Evolutionary conservation across 805 yeast species (phyloP), one percentile per base, ranked within the genome.

Genomic region (Lipomyces starkeyi): DNA sequence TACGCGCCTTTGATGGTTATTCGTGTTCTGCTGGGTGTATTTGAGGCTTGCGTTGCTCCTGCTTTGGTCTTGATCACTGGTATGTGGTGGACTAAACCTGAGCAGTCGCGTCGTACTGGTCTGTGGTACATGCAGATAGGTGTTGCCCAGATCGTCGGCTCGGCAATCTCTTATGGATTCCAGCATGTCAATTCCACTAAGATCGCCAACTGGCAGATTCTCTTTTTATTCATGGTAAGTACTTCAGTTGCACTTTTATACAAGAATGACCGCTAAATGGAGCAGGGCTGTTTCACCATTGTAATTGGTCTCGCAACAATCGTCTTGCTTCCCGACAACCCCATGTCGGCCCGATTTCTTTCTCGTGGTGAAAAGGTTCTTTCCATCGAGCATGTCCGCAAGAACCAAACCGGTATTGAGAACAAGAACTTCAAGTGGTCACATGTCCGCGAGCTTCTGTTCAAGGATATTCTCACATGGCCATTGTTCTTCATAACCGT

Each of bases 361-460:
- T 74, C 67, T 17, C 83, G 82, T 32, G 81, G 81, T 65, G 90
- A 85, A 74, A 83, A 79, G 72, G 72, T 78, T 25, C 76, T 81
- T 74, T 83, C 84, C 56, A 85, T 86, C 49, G 85, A 82, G 76
- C 82, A 88, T 71, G 85, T 85, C 69, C 83, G 87, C 71, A 73
- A 67, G 27, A 87, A 84, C 78, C 85, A 83, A 72, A 88, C 83
- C 71, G 91, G 90, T 59, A 84, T 84, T 74, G 88, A 89, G 65
- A 85, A 83, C 71, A 83, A 78, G 71, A 78, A 80, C 57, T 85
- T 87, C 82, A 87, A 87, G 73, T 78, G 78, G 81, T 76, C 81
- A 63, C 91, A 88, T 75, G 78, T 86, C 56, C 77, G 74, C 27
- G 89, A 87, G 74, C 84, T 86, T 11, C 63, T 86, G 40, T 72